Conservation (phyloP, 2,329 filamentous ascomycete species). For the Cercospora brassicicola region DNA sequence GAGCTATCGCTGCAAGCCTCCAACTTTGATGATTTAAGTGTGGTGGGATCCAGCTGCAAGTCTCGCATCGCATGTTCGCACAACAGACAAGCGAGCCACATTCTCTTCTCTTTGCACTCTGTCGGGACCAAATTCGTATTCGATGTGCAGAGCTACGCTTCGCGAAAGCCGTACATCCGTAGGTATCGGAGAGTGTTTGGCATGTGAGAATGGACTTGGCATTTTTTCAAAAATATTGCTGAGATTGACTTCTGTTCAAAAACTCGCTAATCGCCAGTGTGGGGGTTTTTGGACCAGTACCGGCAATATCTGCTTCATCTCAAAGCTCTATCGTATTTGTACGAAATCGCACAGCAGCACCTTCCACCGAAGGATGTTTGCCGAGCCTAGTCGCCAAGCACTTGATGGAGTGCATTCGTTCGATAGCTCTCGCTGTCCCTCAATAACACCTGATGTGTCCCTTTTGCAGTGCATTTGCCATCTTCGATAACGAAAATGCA, state of each 20-base stretch:
- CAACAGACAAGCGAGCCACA: background rate
- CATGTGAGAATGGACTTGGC: background rate
- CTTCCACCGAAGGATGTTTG: background rate
- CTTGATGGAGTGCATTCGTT: slow-evolving; percentile 29
- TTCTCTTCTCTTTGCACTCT: background rate
- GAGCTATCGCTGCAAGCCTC: background rate
- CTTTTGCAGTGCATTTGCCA: slow-evolving; percentile 51
- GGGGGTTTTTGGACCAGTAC: background rate
- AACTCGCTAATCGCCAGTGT: background rate
- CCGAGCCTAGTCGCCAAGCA: slow-evolving; percentile 34
- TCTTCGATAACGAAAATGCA: slow-evolving; percentile 51
- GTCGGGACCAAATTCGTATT: background rate
- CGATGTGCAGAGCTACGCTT: background rate
- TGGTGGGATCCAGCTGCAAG: background rate
- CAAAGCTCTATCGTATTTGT: background rate
- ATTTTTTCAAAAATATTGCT: background rate
- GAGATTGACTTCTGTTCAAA: background rate
- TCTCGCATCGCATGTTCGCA: background rate
- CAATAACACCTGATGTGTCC: slow-evolving; percentile 48
- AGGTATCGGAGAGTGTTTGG: background rate
- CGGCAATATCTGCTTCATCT: background rate
- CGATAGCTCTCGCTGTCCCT: slow-evolving; percentile 25
- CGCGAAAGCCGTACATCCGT: background rate
- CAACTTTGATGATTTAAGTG: background rate
- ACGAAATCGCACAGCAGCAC: background rate